A percentile compares a stretch with the other conserved stretches of the same genome.
Conservation (phyloP, 208 protist species). For the Blastocrithidia nonstop region DNA sequence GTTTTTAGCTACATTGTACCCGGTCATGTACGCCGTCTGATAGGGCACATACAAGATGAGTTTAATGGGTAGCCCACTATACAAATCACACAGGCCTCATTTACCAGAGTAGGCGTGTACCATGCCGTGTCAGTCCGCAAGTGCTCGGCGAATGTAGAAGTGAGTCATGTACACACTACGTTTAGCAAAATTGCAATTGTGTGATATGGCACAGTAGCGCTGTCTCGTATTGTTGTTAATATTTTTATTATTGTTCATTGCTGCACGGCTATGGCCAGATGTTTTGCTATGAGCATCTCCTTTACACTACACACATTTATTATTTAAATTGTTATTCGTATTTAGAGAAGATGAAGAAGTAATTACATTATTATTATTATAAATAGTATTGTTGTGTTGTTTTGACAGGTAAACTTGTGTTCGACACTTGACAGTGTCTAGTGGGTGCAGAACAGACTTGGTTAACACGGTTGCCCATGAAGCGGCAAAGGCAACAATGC, state of each 20-base stretch:
- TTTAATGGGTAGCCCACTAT: constrained; percentile 58
- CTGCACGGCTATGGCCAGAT: no score
- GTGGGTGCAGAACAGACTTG: constrained; percentile 61
- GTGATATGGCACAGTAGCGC: no score
- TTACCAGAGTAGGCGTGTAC: constrained; percentile 28
- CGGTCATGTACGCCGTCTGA: constrained; percentile 52
- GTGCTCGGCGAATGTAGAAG: constrained; percentile 3
- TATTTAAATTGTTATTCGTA: no score
- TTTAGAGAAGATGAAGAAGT: background rate
- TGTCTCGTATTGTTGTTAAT: no score
- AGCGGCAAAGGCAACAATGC: constrained; percentile 22
- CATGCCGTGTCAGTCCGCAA: constrained; percentile 10
- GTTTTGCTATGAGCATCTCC: no score
- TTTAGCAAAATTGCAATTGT: no score
- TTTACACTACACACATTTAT: no score
- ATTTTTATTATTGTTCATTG: background rate
- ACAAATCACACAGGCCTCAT: constrained; percentile 48
- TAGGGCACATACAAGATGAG: constrained; percentile 63
- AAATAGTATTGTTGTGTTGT: background rate
- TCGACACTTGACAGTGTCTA: constrained; percentile 76
- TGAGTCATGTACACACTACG: constrained; percentile 1
- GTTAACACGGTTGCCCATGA: constrained; percentile 28
- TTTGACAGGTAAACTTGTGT: constrained; percentile 27
- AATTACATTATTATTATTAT: background rate
- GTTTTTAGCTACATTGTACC: constrained; percentile 23